phyloP scores from a whole-genome alignment of 768 basidiomycete genomes.

The Gloeopeniophorella convolvens region DNA sequence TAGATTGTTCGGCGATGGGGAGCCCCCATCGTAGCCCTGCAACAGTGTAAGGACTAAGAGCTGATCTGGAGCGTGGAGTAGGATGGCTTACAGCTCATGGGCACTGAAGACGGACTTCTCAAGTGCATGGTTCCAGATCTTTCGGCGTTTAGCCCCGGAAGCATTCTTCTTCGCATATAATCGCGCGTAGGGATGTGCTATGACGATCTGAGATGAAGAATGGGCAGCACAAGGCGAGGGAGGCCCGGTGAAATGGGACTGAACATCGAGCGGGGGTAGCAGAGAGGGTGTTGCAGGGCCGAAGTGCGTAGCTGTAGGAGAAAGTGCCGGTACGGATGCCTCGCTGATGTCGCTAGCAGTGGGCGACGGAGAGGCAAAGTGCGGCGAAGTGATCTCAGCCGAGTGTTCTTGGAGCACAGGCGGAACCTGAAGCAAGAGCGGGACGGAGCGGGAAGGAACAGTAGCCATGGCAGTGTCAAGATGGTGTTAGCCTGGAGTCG shows the following conservation, averaged over 20 bases:
- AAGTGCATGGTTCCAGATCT: constrained; percentile 72
- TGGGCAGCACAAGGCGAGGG: neutral
- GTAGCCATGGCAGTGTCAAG: too few relatives aligned
- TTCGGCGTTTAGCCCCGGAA: constrained; percentile 57
- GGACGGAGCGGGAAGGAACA: neutral
- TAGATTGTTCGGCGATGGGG: constrained; percentile 66
- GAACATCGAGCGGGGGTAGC: constrained; percentile 12
- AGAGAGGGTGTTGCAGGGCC: constrained; percentile 19
- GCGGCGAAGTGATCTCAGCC: neutral
- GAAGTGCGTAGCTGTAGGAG: constrained; percentile 11
- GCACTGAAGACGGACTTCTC: constrained; percentile 66
- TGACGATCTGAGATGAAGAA: constrained; percentile 24
- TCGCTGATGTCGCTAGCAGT: constrained; percentile 20
- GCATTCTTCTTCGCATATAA: constrained; percentile 51
- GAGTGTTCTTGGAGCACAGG: constrained; percentile 6
- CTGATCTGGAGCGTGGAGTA: neutral
- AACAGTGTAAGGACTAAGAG: neutral
- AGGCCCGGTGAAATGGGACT: constrained; percentile 8
- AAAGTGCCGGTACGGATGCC: constrained; percentile 1
- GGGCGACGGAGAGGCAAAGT: constrained; percentile 16
- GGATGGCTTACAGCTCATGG: constrained; percentile 50
- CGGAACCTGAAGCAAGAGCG: constrained; percentile 12
- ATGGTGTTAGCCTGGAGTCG: neutral
- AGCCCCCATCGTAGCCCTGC: constrained; percentile 58
- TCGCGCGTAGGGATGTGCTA: constrained; percentile 64